These are phyloP conservation scores for Capillidium rhysosporum DNA, from an alignment of 371 early-diverging fungal species.

Conservation along the genomic window DNA sequence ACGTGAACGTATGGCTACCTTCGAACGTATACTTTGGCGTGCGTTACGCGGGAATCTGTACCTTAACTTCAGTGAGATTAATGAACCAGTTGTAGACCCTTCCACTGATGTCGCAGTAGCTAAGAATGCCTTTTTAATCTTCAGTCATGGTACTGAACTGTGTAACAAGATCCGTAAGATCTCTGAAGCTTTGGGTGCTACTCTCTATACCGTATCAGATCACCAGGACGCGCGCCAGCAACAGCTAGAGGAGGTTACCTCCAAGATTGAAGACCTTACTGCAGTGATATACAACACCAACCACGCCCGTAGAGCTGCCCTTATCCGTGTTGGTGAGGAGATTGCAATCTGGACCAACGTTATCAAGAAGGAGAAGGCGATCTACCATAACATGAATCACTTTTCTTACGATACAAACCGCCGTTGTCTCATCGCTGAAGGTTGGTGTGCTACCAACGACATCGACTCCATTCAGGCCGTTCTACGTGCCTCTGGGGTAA, in stretches of 20 bases:
- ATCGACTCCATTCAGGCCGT: conserved; percentile 58
- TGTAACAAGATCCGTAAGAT: conserved; percentile 82
- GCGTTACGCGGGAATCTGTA: conserved; percentile 93
- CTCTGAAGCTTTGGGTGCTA: conserved; percentile 85
- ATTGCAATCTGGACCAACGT: conserved; percentile 72
- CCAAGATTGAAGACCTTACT: conserved; percentile 17
- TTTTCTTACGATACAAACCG: conserved; percentile 83
- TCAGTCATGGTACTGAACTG: conserved; percentile 86
- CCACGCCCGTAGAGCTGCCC: conserved; percentile 61
- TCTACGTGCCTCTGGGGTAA: conserved; percentile 58
- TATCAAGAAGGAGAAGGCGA: conserved; percentile 93
- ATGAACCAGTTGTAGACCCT: conserved; percentile 75
- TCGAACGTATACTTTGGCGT: conserved; percentile 93
- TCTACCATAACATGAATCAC: conserved; percentile 86
- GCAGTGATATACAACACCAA: conserved; percentile 63
- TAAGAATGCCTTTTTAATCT: conserved; percentile 92
- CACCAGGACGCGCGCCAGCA: conserved; percentile 66
- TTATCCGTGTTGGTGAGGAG: conserved; percentile 59
- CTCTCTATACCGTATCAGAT: conserved; percentile 74
- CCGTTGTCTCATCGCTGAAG: conserved; percentile 91
- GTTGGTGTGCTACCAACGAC: conserved; percentile 84
- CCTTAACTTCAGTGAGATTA: conserved; percentile 89
- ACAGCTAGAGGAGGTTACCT: conserved; percentile 42
- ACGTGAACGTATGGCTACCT: conserved; percentile 57
- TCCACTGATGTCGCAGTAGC: conserved; percentile 58